Base-by-base conservation (phyloP, 148 eudicot genomes). In the Rhododendron henanense region DNA sequence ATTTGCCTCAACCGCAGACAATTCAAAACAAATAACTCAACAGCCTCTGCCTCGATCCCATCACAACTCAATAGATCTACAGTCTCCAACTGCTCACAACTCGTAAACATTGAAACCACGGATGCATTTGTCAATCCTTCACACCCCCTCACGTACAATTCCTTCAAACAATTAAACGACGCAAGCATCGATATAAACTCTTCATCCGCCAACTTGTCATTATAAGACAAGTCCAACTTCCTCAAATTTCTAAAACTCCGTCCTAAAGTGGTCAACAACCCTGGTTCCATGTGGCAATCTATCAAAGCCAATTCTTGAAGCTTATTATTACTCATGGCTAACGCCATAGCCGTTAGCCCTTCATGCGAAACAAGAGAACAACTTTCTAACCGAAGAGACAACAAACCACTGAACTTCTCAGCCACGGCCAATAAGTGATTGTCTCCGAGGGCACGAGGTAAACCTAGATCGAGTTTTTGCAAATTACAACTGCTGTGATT, bases 371-470 rank as follows among this genome's bases (percentile, higher is more conserved):
- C 89, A 73, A 90, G 88, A 86, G 90, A 89, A 63, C 91, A 93
- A 79, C 93, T 91, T 65, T 92, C 91, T 18, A 93, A 81, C 84
- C 86, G 79, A 31, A 92, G 87, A 76, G 85, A 75, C 7, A 50
- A 81, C 33, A 93, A 82, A 28, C 86, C 88, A 21, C 79, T 81
- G 80, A 93, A 90, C 39, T 84, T 88, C 33, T 33, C 75, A 0
- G 93, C 85, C 74, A 93, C 81, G 33, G 92, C 90, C 0, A 86
- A 16, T 6, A 93, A 87, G 53, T 93, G 95, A 77, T 81, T 45
- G 87, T 91, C 88, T 31, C 82, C 81, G 14, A 93, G 90, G 67
- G 89, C 93, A 35, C 92, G 93, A 4, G 96, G 96, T 55, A 94
- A 83, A 31, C 94, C 53, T 7, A 94, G 89, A 81, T 92, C 92